Evolutionary conservation across 2,329 filamentous ascomycete genomes (phyloP), one percentile per base, ranked within the genome.

Genomic region (Botryotinia narcissicola): DNA sequence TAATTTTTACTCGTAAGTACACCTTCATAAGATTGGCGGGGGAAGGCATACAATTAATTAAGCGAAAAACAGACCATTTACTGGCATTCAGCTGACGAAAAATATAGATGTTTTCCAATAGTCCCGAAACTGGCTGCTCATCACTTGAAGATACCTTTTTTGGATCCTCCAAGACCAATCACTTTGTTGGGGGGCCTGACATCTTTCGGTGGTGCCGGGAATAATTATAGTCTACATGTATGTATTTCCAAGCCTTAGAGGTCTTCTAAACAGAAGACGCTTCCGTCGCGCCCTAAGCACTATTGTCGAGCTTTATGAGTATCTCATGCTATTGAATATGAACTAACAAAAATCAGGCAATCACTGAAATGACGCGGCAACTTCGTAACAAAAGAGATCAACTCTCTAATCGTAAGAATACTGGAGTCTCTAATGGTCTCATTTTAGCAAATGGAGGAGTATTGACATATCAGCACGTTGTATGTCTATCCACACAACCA

Each of bases 221-320:
- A 92, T 75, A 92, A 92, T 72, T 92, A 92, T 74, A 90, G 88
- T 0, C 89, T 92, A 86, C 90, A 92, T 82, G 89, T 87, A 80
- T 78, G 82, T n/a, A 60, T 81, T 51, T 9, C 59, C 10, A 20
- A 48, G 16, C 32, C 20, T 60, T 9, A 1, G 0, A 14, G 1
- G 46, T 42, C 20, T 18, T 1, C n/a, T 46, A 8, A 10, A 22
- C 25, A 37, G 20, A 37, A 25, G 12, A 2, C 10, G 2, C 2
- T 25, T 22, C 14, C 10, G 29, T 35, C 35, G 32, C 12, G n/a
- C 20, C 37, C 35, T 9, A 25, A 37, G 32, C 20, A 1, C 10
- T 61, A 6, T 35, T 35, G 0, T 12, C 29, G 14, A 61, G 32
- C 3, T 35, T 4, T 20, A 37, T 22, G 35, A 5, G 5, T 3